A percentile compares a stretch with the other conserved stretches of the same genome.
Evolutionary conservation across 441 rosid genomes (phyloP).

Genomic region (Mallotus japonicus): DNA sequence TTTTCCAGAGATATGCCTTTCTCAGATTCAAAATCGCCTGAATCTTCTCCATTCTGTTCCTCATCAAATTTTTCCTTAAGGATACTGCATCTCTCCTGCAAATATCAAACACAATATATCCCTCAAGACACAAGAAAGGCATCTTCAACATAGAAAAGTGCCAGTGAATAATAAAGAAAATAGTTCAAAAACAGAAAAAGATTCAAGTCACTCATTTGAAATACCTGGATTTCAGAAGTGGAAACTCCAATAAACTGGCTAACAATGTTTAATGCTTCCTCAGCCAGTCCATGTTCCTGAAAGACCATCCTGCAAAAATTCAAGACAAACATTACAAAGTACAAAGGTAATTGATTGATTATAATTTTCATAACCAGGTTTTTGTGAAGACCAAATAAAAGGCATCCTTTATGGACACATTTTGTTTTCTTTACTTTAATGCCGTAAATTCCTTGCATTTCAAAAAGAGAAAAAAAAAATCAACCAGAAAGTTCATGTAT

Average conservation of each 20-base stretch:
- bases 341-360: background rate
- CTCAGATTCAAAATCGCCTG: constrained; percentile 37
- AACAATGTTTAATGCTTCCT: constrained; percentile 46
- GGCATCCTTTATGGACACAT: constrained; percentile 1
- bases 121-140: constrained; percentile 12
- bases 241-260: constrained; percentile 56
- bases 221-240: constrained; percentile 56
- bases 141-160: constrained; percentile 16
- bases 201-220: constrained; percentile 8
- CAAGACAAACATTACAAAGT: constrained; percentile 11
- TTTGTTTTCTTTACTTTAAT: background rate
- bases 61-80: constrained; percentile 50
- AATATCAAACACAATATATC: constrained; percentile 27
- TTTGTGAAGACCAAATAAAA: background rate
- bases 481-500: background rate
- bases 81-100: constrained; percentile 63
- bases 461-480: background rate
- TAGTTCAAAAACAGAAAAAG: constrained; percentile 12
- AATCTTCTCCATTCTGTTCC: constrained; percentile 34
- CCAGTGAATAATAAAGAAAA: constrained; percentile 18
- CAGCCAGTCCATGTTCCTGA: constrained; percentile 57
- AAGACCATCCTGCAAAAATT: constrained; percentile 55
- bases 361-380: background rate
- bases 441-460: background rate
- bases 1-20: constrained; percentile 51